Percentiles rank a stretch among this genome's conserved stretches.
phyloP scores from a whole-genome alignment of 441 rosid species.

The Lepidium campestre region DNA sequence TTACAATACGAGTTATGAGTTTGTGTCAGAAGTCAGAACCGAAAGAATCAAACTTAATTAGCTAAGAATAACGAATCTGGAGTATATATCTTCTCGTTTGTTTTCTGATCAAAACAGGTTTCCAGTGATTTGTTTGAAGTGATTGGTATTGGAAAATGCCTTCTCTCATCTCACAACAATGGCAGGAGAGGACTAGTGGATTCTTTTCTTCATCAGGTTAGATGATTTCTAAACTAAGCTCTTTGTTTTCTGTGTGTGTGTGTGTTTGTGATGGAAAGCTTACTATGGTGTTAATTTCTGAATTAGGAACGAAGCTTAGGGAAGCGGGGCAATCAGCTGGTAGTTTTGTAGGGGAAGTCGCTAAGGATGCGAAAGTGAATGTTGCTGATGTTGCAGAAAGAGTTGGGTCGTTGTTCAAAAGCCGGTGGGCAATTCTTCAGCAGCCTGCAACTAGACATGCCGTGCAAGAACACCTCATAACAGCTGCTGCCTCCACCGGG shows the following conservation, averaged over 20 bases:
- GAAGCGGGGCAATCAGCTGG: slow-evolving; percentile 85
- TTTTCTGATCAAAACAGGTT: background rate
- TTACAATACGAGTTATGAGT: background rate
- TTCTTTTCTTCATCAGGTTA: slow-evolving; percentile 90
- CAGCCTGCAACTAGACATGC: slow-evolving; percentile 86
- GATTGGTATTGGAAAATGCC: slow-evolving; percentile 45
- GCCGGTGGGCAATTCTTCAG: slow-evolving; percentile 72
- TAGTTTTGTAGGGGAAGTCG: slow-evolving; percentile 71
- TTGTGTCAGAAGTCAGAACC: background rate
- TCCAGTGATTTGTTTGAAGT: background rate
- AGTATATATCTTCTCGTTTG: background rate
- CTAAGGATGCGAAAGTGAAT: slow-evolving; percentile 89
- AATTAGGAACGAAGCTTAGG: slow-evolving; percentile 67
- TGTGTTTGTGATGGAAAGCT: slow-evolving; percentile 6
- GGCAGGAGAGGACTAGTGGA: slow-evolving; percentile 81
- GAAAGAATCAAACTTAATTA: background rate
- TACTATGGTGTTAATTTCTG: slow-evolving; percentile 15
- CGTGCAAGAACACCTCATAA: slow-evolving; percentile 71
- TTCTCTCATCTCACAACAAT: slow-evolving; percentile 63
- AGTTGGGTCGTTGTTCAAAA: slow-evolving; percentile 67
- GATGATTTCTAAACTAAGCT: background rate
- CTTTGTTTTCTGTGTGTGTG: background rate
- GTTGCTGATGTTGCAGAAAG: slow-evolving; percentile 75
- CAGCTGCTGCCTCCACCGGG: slow-evolving; percentile 93
- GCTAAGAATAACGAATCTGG: background rate